phyloP scores from a whole-genome alignment of 768 basidiomycete genomes.

The Cystobasidium ongulense region DNA sequence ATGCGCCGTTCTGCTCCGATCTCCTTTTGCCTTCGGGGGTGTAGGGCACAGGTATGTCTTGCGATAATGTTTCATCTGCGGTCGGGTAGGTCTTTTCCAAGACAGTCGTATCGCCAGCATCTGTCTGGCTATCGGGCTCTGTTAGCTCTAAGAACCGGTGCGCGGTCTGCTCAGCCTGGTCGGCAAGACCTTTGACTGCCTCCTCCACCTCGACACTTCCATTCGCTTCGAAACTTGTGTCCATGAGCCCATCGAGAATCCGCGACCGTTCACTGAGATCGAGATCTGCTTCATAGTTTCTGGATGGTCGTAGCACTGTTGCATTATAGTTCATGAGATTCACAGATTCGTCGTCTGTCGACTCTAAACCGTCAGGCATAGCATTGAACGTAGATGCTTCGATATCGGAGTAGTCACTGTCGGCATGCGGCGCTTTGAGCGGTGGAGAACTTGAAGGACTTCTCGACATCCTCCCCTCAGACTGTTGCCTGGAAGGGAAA shows the following conservation, averaged over 20 bases:
- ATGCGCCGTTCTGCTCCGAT: neutral
- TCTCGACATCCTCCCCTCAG: neutral
- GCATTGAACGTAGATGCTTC: slow-evolving; percentile 21
- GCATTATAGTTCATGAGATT: neutral
- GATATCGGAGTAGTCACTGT: neutral
- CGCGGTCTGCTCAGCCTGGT: slow-evolving; percentile 88
- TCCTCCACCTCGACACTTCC: slow-evolving; percentile 62
- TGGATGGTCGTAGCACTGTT: neutral
- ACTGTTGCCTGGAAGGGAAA: neutral
- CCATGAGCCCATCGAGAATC: slow-evolving; percentile 27
- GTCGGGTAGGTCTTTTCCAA: neutral
- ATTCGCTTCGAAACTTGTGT: neutral
- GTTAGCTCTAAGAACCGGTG: slow-evolving; percentile 77
- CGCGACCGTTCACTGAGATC: neutral
- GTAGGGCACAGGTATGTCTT: neutral
- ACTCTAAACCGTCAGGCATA: slow-evolving; percentile 15
- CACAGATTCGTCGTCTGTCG: slow-evolving; percentile 13
- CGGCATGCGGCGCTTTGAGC: neutral
- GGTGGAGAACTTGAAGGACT: neutral
- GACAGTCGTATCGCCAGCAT: neutral
- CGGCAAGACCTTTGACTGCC: slow-evolving; percentile 72
- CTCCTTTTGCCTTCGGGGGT: neutral
- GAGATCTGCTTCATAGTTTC: neutral
- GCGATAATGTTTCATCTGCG: neutral
- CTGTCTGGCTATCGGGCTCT: slow-evolving; percentile 49